phyloP scores from a whole-genome alignment of 1,139 yeast genomes.

The Torulaspora pretoriensis region DNA sequence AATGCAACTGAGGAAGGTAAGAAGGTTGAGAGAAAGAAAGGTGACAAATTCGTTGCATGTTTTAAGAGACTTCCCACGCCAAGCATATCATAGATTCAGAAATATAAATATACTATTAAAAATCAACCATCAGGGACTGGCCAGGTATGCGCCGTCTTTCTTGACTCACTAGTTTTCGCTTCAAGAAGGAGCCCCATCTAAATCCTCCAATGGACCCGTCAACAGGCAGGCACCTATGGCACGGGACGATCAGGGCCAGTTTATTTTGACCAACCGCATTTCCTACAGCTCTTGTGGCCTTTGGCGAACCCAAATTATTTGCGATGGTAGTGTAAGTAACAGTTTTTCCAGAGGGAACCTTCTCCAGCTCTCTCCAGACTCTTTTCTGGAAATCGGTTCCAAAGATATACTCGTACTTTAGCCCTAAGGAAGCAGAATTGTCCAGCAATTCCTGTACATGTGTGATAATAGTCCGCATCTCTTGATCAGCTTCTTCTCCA shows the following conservation, averaged over 20 bases:
- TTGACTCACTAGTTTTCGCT: conserved; percentile 18
- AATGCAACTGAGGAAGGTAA: conserved; percentile 96
- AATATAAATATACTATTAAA: background rate
- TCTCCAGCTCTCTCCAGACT: conserved; percentile 27
- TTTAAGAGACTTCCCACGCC: conserved; percentile 71
- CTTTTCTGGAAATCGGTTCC: conserved; percentile 31
- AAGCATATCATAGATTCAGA: conserved; percentile 19
- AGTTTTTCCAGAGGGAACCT: conserved; percentile 21
- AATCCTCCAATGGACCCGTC: conserved; percentile 25
- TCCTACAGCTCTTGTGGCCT: conserved; percentile 30
- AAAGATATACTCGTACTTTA: conserved; percentile 22
- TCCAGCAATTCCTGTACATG: conserved; percentile 8
- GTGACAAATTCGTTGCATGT: conserved; percentile 84
- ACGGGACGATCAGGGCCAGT: conserved; percentile 29
- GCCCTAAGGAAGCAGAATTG: background rate
- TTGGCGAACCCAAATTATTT: conserved; percentile 19
- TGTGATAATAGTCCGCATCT: conserved; percentile 4
- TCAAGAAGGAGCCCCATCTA: conserved; percentile 26
- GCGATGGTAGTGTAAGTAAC: conserved; percentile 27
- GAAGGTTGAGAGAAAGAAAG: conserved; percentile 87
- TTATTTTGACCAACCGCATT: conserved; percentile 29
- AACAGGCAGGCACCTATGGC: conserved; percentile 29
- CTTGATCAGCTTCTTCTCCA: background rate
- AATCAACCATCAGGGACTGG: background rate
- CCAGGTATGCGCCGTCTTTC: conserved; percentile 2